Evolutionary conservation across 1,284 basidiomycete species (phyloP).

Genomic region (Ustilago tritici): DNA sequence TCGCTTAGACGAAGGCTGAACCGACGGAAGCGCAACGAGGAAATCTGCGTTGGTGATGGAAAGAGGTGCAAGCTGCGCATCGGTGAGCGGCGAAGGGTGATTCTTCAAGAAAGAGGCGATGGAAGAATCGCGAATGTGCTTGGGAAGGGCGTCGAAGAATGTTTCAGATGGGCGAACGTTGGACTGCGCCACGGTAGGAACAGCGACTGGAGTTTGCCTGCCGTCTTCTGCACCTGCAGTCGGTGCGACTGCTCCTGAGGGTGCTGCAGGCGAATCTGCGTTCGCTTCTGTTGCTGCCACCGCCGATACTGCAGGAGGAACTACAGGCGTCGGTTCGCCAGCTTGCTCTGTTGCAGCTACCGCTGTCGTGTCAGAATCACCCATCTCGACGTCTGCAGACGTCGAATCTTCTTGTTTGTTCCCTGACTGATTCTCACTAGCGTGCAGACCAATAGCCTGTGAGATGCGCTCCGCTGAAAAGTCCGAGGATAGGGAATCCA

Average conservation of each 20-base stretch:
- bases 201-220: conserved; percentile 11
- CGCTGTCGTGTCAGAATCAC: conserved; percentile 19
- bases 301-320: conserved; percentile 1
- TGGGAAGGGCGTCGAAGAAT: conserved; percentile 65
- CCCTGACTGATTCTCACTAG: conserved; percentile 8
- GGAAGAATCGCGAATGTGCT: conserved; percentile 74
- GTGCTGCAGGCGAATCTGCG: conserved; percentile 10
- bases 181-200: conserved; percentile 2
- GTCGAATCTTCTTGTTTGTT: conserved; percentile 3
- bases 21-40: conserved; percentile 79
- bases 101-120: conserved; percentile 89
- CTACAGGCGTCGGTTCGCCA: background rate
- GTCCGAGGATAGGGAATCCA: conserved; percentile 52
- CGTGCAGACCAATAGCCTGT: conserved; percentile 38
- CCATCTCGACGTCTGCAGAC: conserved; percentile 50
- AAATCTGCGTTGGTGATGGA: conserved; percentile 81
- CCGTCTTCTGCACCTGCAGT: conserved; percentile 22
- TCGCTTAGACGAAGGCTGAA: conserved; percentile 95
- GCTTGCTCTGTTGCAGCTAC: background rate
- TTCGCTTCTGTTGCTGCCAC: conserved; percentile 7
- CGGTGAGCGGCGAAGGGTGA: conserved; percentile 83
- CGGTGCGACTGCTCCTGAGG: conserved; percentile 19
- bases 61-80: conserved; percentile 81
- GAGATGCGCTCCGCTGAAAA: conserved; percentile 34
- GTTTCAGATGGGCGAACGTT: conserved; percentile 46